Evolutionary conservation across 2,329 filamentous ascomycete genomes (phyloP).

Genomic region (Cladosporium sp.): DNA sequence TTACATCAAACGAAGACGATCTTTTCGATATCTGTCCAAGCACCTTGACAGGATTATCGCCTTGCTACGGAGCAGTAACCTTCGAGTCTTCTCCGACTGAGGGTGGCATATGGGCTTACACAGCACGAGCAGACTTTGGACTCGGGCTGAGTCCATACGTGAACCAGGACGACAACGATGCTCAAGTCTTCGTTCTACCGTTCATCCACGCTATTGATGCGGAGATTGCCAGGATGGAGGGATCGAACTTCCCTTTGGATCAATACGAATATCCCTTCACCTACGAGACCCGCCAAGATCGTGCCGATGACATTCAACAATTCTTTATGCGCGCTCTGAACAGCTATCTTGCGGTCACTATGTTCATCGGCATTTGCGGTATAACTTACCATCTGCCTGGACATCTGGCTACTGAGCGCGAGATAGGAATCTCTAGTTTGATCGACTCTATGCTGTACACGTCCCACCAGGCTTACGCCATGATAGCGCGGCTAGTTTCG

Average conservation of each 20-base stretch:
- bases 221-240: slow-evolving; percentile 57
- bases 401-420: slow-evolving; percentile 76
- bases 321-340: slow-evolving; percentile 68
- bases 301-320: slow-evolving; percentile 57
- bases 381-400: slow-evolving; percentile 83
- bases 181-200: slow-evolving; percentile 70
- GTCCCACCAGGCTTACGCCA: slow-evolving; percentile 64
- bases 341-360: slow-evolving; percentile 68
- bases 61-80: slow-evolving; percentile 66
- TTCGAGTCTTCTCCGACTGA: slow-evolving; percentile 71
- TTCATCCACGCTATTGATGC: slow-evolving; percentile 72
- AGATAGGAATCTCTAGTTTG: slow-evolving; percentile 79
- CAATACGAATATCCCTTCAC: slow-evolving; percentile 71
- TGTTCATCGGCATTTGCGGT: slow-evolving; percentile 72
- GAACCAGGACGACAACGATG: slow-evolving; percentile 60
- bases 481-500: slow-evolving; percentile 67
- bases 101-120: slow-evolving; percentile 80
- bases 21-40: slow-evolving; percentile 57
- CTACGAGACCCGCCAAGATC: slow-evolving; percentile 60
- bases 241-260: slow-evolving; percentile 32
- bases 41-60: slow-evolving; percentile 55
- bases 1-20: slow-evolving; percentile 51
- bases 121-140: slow-evolving; percentile 67
- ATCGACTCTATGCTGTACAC: slow-evolving; percentile 90
- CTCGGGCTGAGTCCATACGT: slow-evolving; percentile 63